These are phyloP conservation scores for Fusarium pseudoanthophilum DNA, from an alignment of 2,329 filamentous ascomycete genomes.

Conservation along the genomic window DNA sequence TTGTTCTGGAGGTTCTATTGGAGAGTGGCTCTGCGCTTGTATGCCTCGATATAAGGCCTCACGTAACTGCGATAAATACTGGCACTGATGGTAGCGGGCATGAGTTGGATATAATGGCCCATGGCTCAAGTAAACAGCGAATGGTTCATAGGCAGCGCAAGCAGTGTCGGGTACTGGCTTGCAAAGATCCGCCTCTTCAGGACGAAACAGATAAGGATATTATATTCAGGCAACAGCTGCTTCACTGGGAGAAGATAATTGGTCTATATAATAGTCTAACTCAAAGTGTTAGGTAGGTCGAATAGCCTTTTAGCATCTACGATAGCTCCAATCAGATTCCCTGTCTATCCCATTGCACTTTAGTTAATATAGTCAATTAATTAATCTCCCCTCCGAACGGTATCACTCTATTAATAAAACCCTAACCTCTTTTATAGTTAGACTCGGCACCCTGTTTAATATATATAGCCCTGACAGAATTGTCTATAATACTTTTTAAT, in stretches of 20 bases:
- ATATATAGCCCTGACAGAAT: too few species aligned
- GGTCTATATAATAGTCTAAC: background rate
- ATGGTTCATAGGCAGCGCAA: background rate
- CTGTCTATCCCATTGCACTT: too few species aligned
- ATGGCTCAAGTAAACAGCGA: background rate
- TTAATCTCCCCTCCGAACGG: too few species aligned
- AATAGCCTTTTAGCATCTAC: background rate
- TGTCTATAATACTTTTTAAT: too few species aligned
- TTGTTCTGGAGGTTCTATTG: background rate
- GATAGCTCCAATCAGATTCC: too few species aligned
- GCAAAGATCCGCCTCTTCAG: background rate
- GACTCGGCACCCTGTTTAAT: background rate
- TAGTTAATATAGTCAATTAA: too few species aligned
- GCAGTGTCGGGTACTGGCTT: background rate
- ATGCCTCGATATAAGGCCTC: background rate
- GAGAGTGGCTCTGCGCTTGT: background rate
- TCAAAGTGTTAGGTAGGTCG: background rate
- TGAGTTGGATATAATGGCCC: background rate
- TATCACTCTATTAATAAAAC: too few species aligned
- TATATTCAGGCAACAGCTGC: fast-evolving
- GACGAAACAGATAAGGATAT: background rate
- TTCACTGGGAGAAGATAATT: background rate
- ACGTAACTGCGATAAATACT: background rate
- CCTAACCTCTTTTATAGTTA: too few species aligned
- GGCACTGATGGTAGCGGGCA: background rate